Evolutionary conservation across 2,329 filamentous ascomycete genomes (phyloP).

Genomic region (Apiospora aurea): DNA sequence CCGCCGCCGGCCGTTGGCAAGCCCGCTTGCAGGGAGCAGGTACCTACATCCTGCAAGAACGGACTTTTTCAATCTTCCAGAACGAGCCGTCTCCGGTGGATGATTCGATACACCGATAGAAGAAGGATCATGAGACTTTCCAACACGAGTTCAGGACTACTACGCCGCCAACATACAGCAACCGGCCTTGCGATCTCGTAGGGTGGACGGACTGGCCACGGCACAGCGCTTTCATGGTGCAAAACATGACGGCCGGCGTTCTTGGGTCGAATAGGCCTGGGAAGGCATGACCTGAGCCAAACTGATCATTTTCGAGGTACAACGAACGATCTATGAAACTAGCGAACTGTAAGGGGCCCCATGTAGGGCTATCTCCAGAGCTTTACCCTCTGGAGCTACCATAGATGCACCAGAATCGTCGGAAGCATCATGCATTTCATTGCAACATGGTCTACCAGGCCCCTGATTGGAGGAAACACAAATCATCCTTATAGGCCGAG

Average conservation of each 20-base stretch:
- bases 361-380: not conserved
- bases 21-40: not conserved
- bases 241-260: not conserved
- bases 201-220: not conserved
- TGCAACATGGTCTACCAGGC: not conserved
- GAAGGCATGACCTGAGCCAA: not conserved
- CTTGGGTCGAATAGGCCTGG: not conserved
- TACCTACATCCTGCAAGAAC: not conserved
- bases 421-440: not conserved
- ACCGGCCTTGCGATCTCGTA: not conserved
- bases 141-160: not conserved
- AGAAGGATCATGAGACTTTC: not conserved
- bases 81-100: not conserved
- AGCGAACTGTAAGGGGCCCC: not conserved
- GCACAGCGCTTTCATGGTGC: not conserved
- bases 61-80: not conserved
- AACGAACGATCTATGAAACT: not conserved
- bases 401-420: not conserved
- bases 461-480: not conserved
- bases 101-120: not conserved
- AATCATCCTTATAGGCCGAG: not conserved
- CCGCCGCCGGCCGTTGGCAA: not conserved
- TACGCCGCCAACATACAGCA: conserved; percentile 5
- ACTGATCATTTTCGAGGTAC: not conserved
- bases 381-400: not conserved